Evolutionary conservation across 2,329 filamentous ascomycete species (phyloP).

Genomic region (Thielaviopsis punctulata): DNA sequence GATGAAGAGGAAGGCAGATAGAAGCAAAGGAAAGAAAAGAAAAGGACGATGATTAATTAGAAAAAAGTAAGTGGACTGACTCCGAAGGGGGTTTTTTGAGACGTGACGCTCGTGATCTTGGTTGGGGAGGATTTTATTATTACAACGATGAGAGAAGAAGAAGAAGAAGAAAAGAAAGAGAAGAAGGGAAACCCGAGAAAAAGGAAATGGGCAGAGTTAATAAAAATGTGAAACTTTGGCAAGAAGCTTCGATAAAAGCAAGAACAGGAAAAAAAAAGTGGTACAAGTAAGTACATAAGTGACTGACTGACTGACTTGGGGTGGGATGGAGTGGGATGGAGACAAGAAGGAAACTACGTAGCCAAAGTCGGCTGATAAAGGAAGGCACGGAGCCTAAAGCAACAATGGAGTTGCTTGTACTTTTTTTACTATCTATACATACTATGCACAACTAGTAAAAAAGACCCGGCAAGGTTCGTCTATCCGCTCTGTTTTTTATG

Average conservation of each 20-base stretch:
- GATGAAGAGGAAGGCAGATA: neutral
- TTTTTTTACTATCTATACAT: neutral
- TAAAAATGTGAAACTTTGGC: slow-evolving; percentile 9
- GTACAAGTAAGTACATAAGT: no score
- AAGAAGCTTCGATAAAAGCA: neutral
- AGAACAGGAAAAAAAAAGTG: no score
- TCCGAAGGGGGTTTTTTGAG: neutral
- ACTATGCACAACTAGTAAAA: neutral
- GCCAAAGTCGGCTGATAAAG: slow-evolving; percentile 4
- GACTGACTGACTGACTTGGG: neutral
- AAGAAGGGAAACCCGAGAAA: neutral
- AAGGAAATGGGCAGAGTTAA: slow-evolving; percentile 1
- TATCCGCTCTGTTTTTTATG: no score
- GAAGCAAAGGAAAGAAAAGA: neutral
- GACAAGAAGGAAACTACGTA: neutral
- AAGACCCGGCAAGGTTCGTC: neutral
- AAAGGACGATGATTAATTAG: neutral
- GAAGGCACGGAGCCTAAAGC: slow-evolving; percentile 4
- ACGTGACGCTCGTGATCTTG: no score
- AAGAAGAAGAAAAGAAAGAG: slow-evolving; percentile 1
- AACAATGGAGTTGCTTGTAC: neutral
- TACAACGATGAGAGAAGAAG: neutral
- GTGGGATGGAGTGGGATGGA: neutral
- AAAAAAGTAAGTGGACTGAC: no score
- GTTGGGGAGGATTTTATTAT: no score